A percentile compares a stretch with the other conserved stretches of the same genome.
phyloP scores from a whole-genome alignment of 768 basidiomycete genomes.

The Ramaria sp. region DNA sequence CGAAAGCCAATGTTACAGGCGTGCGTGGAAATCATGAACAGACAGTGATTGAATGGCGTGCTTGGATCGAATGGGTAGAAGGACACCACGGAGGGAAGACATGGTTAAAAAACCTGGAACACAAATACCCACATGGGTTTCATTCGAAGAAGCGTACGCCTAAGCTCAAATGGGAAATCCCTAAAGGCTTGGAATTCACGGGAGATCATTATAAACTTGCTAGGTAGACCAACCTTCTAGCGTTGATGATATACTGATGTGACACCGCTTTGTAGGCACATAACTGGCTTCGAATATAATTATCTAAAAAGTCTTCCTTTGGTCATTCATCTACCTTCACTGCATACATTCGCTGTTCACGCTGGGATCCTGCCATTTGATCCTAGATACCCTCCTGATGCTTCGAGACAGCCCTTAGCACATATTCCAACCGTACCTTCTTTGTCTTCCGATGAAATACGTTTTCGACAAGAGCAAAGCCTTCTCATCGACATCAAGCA shows the following conservation, averaged over 20 bases:
- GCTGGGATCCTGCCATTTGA: slow-evolving; percentile 73
- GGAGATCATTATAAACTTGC: slow-evolving; percentile 73
- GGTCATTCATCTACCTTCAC: slow-evolving; percentile 58
- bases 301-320: slow-evolving; percentile 73
- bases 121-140: slow-evolving; percentile 18
- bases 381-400: slow-evolving; percentile 37
- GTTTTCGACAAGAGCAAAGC: slow-evolving; percentile 53
- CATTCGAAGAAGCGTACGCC: slow-evolving; percentile 19
- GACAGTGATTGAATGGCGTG: slow-evolving; percentile 77
- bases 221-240: slow-evolving; percentile 23
- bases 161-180: slow-evolving; percentile 35
- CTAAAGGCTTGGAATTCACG: slow-evolving; percentile 63
- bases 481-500: slow-evolving; percentile 61
- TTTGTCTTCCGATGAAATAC: slow-evolving; percentile 22
- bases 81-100: slow-evolving; percentile 31
- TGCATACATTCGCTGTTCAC: slow-evolving; percentile 72
- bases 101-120: slow-evolving; percentile 38
- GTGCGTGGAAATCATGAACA: slow-evolving; percentile 96
- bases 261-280: slow-evolving; percentile 24
- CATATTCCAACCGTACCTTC: slow-evolving; percentile 30
- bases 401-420: slow-evolving; percentile 61
- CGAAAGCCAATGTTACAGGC: slow-evolving; percentile 51
- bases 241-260: not conserved
- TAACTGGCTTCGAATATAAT: slow-evolving; percentile 50
- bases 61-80: slow-evolving; percentile 75